Conservation (phyloP, 306 rosid genomes). For the Castanea mollissima region DNA sequence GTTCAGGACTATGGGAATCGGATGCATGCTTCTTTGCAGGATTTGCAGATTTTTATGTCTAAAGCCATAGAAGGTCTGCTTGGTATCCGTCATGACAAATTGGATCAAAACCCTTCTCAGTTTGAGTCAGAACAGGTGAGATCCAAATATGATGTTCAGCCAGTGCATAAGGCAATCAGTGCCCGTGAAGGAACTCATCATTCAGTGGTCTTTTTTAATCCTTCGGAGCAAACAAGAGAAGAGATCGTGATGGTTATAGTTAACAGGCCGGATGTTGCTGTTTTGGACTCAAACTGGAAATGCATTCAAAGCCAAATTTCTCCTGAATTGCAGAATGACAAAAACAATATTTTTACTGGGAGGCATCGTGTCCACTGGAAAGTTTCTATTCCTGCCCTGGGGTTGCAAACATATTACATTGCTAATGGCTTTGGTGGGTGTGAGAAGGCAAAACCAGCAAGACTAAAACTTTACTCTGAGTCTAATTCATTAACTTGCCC, state of each 20-base stretch:
- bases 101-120: slow-evolving; percentile 70
- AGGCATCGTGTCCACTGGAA: slow-evolving; percentile 84
- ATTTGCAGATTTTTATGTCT: slow-evolving; percentile 89
- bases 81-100: slow-evolving; percentile 74
- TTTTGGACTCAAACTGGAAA: slow-evolving; percentile 70
- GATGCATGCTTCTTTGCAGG: slow-evolving; percentile 89
- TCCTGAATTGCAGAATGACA: slow-evolving; percentile 77
- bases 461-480: slow-evolving; percentile 57
- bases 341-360: slow-evolving; percentile 70
- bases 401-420: slow-evolving; percentile 77
- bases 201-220: slow-evolving; percentile 67
- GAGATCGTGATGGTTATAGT: slow-evolving; percentile 86
- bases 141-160: slow-evolving; percentile 87
- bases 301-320: slow-evolving; percentile 84
- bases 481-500: slow-evolving; percentile 61
- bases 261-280: slow-evolving; percentile 67
- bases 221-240: slow-evolving; percentile 85
- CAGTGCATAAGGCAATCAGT: slow-evolving; percentile 64
- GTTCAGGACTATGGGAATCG: slow-evolving; percentile 88
- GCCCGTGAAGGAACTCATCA: slow-evolving; percentile 62
- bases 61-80: slow-evolving; percentile 85
- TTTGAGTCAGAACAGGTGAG: slow-evolving; percentile 78
- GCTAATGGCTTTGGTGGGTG: slow-evolving; percentile 61
- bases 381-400: slow-evolving; percentile 82
- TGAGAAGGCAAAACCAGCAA: slow-evolving; percentile 74